phyloP scores from a whole-genome alignment of 352 stramenopile genomes.

The Nothophytophthora sp. region DNA sequence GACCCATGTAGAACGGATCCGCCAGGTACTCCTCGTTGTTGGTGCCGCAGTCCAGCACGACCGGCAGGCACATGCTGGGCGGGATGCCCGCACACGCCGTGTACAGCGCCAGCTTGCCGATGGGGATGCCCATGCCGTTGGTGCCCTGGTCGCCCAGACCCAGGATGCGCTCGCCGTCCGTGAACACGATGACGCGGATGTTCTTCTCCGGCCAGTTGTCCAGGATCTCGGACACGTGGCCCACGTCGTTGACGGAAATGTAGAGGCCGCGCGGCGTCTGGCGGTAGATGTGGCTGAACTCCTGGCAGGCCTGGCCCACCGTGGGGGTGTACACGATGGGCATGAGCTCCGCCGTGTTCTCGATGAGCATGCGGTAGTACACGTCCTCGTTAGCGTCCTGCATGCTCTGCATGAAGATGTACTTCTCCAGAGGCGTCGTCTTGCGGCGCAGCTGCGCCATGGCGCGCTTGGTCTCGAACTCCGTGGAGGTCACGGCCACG shows the following conservation, averaged over 20 bases:
- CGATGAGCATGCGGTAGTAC: conserved; percentile 92
- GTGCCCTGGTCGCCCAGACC: conserved; percentile 95
- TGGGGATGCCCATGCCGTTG: conserved; percentile 92
- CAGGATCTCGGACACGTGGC: conserved; percentile 88
- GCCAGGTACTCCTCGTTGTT: conserved; percentile 94
- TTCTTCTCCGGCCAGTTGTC: conserved; percentile 97
- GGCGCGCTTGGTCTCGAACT: conserved; percentile 89
- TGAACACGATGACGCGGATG: conserved; percentile 97
- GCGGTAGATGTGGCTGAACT: conserved; percentile 92
- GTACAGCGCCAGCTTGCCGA: conserved; percentile 96
- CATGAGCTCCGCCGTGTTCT: conserved; percentile 92
- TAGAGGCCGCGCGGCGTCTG: conserved; percentile 93
- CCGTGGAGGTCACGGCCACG: conserved; percentile 73
- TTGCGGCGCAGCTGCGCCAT: conserved; percentile 86
- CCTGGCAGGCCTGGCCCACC: conserved; percentile 91
- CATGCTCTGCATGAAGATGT: conserved; percentile 92
- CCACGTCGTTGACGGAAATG: conserved; percentile 84
- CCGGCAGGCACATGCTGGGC: conserved; percentile 92
- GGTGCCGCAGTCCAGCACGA: conserved; percentile 95
- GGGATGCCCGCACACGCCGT: conserved; percentile 94
- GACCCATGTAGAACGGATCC: conserved; percentile 95
- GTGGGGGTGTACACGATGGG: conserved; percentile 98
- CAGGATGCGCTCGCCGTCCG: conserved; percentile 95
- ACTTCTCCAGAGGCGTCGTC: conserved; percentile 91
- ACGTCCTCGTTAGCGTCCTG: conserved; percentile 91